phyloP scores from a whole-genome alignment of 1,284 basidiomycete genomes.

The Waitea zeae region DNA sequence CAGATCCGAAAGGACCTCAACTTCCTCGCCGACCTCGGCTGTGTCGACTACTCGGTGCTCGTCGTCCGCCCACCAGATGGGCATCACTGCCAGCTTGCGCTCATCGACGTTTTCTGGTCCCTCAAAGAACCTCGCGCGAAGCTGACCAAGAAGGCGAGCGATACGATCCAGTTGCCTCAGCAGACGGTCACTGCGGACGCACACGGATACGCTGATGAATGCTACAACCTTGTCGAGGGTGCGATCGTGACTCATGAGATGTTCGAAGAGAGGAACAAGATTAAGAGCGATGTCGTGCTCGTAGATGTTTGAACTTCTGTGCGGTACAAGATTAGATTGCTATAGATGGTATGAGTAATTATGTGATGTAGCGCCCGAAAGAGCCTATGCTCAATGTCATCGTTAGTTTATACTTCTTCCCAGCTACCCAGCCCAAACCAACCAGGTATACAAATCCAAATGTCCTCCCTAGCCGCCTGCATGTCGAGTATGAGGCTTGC shows the following conservation, averaged over 20 bases:
- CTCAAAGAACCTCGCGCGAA: neutral
- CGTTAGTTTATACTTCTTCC: too few species aligned
- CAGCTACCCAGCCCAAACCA: too few species aligned
- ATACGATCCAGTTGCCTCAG: neutral
- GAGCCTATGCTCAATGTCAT: too few species aligned
- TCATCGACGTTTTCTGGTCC: neutral
- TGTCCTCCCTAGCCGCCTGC: too few species aligned
- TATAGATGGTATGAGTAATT: too few species aligned
- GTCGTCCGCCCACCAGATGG: neutral
- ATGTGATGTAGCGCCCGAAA: too few species aligned
- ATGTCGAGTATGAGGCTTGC: too few species aligned
- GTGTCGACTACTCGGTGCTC: neutral
- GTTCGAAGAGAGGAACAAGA: neutral
- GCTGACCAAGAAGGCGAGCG: neutral
- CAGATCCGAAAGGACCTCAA: neutral
- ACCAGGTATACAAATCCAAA: too few species aligned
- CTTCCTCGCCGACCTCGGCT: neutral
- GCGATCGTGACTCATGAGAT: neutral
- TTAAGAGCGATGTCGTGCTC: neutral
- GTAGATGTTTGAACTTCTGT: neutral
- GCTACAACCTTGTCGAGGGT: neutral
- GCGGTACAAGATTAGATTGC: too few species aligned
- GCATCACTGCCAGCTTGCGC: too few species aligned
- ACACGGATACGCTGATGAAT: neutral
- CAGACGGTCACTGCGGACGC: neutral